These are phyloP conservation scores for Malassezia nana DNA, from an alignment of 1,284 basidiomycete genomes.

Conservation along the genomic window DNA sequence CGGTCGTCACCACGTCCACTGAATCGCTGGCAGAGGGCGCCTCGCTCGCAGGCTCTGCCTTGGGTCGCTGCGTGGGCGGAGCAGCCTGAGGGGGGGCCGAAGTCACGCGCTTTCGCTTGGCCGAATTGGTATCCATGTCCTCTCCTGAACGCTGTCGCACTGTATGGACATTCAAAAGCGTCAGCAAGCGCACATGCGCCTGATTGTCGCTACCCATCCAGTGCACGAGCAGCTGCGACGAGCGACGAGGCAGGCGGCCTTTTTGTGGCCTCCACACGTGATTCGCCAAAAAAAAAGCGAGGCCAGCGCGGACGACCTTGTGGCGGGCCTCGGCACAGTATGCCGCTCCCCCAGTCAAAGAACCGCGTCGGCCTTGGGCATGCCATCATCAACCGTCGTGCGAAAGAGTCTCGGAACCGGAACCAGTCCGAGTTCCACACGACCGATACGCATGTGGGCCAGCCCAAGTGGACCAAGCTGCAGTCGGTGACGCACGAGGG, in stretches of 20 bases:
- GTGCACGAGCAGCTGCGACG: neutral
- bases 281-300: conserved; percentile 1
- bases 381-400: conserved; percentile 40
- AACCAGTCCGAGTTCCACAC: conserved; percentile 42
- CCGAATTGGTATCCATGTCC: neutral
- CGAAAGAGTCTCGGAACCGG: conserved; percentile 33
- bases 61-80: neutral
- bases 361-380: conserved; percentile 45
- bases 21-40: neutral
- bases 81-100: neutral
- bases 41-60: neutral
- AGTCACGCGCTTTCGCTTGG: neutral
- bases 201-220: conserved; percentile 4
- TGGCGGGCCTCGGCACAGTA: conserved; percentile 1
- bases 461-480: conserved; percentile 52
- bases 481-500: conserved; percentile 91
- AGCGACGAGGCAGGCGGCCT: neutral
- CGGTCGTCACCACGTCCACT: neutral
- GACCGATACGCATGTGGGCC: conserved; percentile 50
- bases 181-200: conserved; percentile 58
- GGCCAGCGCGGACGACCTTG: neutral
- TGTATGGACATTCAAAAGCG: conserved; percentile 85
- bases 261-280: conserved; percentile 15
- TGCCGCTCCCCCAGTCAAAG: conserved; percentile 42
- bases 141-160: conserved; percentile 35